Evolutionary conservation across 2,329 filamentous ascomycete genomes (phyloP), one percentile per base, ranked within the genome.

Genomic region (Trichoderma sp.): DNA sequence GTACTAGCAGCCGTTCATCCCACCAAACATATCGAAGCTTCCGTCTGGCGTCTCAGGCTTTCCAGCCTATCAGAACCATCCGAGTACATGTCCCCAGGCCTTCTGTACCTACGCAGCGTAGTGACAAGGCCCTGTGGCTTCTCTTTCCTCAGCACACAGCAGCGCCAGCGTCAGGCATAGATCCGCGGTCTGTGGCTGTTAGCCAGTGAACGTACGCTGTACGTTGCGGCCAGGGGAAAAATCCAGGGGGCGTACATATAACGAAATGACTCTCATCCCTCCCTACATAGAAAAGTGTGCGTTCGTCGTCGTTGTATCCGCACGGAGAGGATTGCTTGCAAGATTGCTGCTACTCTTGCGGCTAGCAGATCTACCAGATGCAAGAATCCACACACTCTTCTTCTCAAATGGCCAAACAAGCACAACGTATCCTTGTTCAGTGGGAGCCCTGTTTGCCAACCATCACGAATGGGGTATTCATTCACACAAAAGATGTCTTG

Each of bases 1-100:
- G 56, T 49, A 31, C 49, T 64, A 56, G 61, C 19, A 43, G 52
- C 59, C 33, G 47, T 10, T 29, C 27, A 56, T 56, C 59, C 40
- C 40, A 49, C 21, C 11, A 14, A 16, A 53, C 33, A 55, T 19
- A 35, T 35, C 24, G 63, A 59, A 10, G 31, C 24, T 53, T 24
- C 57, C 57, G 57, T 56, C 31, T 40, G 5, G 19, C 53, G 65
- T 61, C 35, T 31, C 37, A 40, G 31, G 35, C 47, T 27, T 60
- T 29, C 14, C 16, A 16, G 43, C 31, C 33, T 64, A 33, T 33
- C 13, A 24, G 21, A n/a, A 37, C 5, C 16, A 35, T 21, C 33
- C 40, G 49, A 10, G 53, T 27, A 57, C 52, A 27, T 55, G 52
- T 49, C 24, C 2, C 1, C 27, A 27, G 24, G 19, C 47, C 13